Conservation (phyloP, 2,329 filamentous ascomycete genomes). For the Ceratocystis alfenasii region DNA sequence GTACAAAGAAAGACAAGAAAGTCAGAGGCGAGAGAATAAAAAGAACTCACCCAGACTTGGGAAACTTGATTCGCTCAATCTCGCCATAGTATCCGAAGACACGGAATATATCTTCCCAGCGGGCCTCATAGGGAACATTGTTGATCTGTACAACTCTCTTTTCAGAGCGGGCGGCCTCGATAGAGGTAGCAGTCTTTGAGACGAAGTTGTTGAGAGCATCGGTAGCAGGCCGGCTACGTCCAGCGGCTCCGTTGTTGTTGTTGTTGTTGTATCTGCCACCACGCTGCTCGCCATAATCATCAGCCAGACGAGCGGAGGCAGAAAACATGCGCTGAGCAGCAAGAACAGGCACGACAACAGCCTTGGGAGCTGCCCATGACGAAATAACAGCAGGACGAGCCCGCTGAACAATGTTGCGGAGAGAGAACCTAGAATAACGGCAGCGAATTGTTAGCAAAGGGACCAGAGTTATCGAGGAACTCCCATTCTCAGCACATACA, state of each 20-base stretch:
- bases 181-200: slow-evolving; percentile 17
- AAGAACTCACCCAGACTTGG: slow-evolving; percentile 18
- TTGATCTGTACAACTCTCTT: slow-evolving; percentile 17
- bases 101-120: slow-evolving; percentile 21
- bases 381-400: slow-evolving; percentile 15
- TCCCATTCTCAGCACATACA: background rate
- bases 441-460: background rate
- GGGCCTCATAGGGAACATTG: slow-evolving; percentile 18
- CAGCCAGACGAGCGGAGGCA: background rate
- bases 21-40: background rate
- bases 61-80: slow-evolving; percentile 21
- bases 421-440: slow-evolving; percentile 15
- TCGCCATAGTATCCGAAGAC: slow-evolving; percentile 21
- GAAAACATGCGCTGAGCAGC: slow-evolving; percentile 16
- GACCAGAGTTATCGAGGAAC: background rate
- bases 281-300: background rate
- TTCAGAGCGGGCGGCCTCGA: slow-evolving; percentile 17
- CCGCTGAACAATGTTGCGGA: slow-evolving; percentile 20
- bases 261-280: slow-evolving; percentile 3
- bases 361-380: slow-evolving; percentile 12
- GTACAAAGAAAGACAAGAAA: background rate
- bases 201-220: slow-evolving; percentile 20
- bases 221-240: background rate
- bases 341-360: background rate
- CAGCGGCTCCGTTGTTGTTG: slow-evolving; percentile 3